phyloP scores from a whole-genome alignment of 345 rosid species.

The Corchorus olitorius region DNA sequence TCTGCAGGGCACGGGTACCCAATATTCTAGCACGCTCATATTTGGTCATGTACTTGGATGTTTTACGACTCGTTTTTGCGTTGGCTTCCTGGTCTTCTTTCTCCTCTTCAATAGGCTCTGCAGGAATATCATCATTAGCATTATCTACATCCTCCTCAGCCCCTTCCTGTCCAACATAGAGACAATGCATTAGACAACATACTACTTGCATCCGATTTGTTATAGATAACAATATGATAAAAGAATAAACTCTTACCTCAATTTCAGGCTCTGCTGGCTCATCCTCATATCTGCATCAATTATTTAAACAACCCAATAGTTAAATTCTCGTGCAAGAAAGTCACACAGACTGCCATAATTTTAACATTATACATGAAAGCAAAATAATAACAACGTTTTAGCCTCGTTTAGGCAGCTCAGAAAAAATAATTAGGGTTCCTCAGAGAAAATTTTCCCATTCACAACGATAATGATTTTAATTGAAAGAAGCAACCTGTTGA shows the following conservation, averaged over 20 bases:
- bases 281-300: slow-evolving; percentile 69
- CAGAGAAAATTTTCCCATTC: background rate
- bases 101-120: slow-evolving; percentile 71
- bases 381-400: background rate
- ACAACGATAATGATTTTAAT: background rate
- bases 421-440: background rate
- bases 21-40: slow-evolving; percentile 86
- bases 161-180: slow-evolving; percentile 61
- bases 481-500: background rate
- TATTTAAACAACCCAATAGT: slow-evolving; percentile 7
- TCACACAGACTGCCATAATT: background rate
- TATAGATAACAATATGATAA: background rate
- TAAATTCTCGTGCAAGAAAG: background rate
- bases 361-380: background rate
- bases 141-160: slow-evolving; percentile 66
- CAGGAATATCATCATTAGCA: slow-evolving; percentile 56
- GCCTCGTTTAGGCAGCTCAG: background rate
- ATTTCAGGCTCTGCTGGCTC: slow-evolving; percentile 88
- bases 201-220: background rate
- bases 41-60: slow-evolving; percentile 78
- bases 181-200: background rate
- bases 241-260: slow-evolving; percentile 49
- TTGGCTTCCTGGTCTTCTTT: slow-evolving; percentile 45
- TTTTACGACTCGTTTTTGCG: slow-evolving; percentile 55
- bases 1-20: slow-evolving; percentile 83